Evolutionary conservation across 2,329 filamentous ascomycete genomes (phyloP).

Genomic region (Tolypocladium sp.): DNA sequence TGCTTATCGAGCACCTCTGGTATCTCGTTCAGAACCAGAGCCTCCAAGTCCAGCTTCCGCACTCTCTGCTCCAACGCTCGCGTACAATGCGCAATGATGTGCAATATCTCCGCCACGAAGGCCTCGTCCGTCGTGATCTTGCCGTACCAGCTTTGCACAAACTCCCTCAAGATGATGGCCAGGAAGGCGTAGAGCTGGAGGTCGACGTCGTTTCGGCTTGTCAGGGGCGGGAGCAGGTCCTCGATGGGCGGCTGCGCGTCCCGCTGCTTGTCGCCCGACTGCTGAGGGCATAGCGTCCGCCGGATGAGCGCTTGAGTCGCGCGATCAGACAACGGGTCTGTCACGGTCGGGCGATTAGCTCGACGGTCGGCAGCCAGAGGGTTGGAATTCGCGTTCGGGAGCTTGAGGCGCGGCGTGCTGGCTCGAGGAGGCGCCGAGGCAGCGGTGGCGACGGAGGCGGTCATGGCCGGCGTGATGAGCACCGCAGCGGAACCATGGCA

Average conservation of each 20-base stretch:
- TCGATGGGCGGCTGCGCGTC: conserved; percentile 52
- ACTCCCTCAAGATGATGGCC: conserved; percentile 81
- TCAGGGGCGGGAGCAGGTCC: conserved; percentile 79
- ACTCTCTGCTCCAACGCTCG: conserved; percentile 79
- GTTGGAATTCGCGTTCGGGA: conserved; percentile 5
- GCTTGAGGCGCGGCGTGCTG: conserved; percentile 4
- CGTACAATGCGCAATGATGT: conserved; percentile 87
- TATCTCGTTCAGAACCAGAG: conserved; percentile 77
- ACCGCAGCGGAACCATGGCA: conserved; percentile 15
- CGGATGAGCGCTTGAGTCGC: conserved; percentile 76
- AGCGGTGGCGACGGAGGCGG: conserved; percentile 11
- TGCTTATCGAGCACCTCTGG: conserved; percentile 75
- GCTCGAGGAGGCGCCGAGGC: conserved; percentile 6
- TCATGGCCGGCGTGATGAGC: conserved; percentile 17
- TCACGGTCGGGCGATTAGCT: conserved; percentile 21
- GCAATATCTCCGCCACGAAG: conserved; percentile 80
- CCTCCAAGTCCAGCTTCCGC: conserved; percentile 73
- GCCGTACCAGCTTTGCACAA: conserved; percentile 85
- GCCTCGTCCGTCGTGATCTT: conserved; percentile 85
- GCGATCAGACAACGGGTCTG: conserved; percentile 60
- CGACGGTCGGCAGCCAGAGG: conserved; percentile 19
- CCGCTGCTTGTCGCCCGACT: conserved; percentile 47
- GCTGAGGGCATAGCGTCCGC: conserved; percentile 71
- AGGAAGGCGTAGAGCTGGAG: conserved; percentile 88
- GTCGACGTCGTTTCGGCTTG: conserved; percentile 89